These are phyloP conservation scores for Boletus fagicola DNA, from an alignment of 768 basidiomycete genomes.

Conservation along the genomic window DNA sequence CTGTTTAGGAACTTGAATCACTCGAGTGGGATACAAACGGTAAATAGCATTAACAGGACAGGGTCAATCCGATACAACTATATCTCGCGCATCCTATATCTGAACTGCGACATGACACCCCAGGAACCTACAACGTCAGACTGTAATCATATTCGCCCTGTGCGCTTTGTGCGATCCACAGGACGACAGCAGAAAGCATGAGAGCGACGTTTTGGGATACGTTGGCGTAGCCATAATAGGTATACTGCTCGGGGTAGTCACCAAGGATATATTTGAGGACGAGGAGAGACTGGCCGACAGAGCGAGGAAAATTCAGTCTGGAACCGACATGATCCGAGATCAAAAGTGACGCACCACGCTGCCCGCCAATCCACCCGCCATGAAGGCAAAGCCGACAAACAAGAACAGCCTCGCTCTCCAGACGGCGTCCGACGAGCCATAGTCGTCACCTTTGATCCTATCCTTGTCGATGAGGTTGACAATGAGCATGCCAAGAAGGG, in stretches of 20 bases:
- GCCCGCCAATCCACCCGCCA: conserved; percentile 98
- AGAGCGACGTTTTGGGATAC: conserved; percentile 89
- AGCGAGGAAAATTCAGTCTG: background rate
- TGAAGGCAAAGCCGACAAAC: conserved; percentile 93
- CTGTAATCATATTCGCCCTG: conserved; percentile 93
- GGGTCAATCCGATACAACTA: background rate
- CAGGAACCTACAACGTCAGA: conserved; percentile 54
- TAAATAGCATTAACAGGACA: conserved; percentile 10
- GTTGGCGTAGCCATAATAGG: conserved; percentile 92
- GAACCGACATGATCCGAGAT: background rate
- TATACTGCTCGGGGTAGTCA: conserved; percentile 68
- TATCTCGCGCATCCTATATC: background rate
- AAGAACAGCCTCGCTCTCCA: conserved; percentile 89
- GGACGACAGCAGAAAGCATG: conserved; percentile 81
- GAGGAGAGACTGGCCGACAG: conserved; percentile 64
- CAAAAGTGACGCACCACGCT: conserved; percentile 69
- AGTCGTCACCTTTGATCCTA: conserved; percentile 75
- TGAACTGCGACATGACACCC: background rate
- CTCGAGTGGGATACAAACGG: conserved; percentile 8
- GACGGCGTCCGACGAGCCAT: conserved; percentile 79
- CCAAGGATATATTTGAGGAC: conserved; percentile 87
- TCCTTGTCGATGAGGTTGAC: conserved; percentile 96
- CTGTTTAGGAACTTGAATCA: background rate
- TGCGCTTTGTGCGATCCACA: conserved; percentile 89
- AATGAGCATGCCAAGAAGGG: conserved; percentile 87